Percentiles rank a stretch among this genome's conserved stretches.
These are phyloP conservation scores for Porosira glacialis DNA, from an alignment of 352 stramenopile species.

Conservation along the genomic window DNA sequence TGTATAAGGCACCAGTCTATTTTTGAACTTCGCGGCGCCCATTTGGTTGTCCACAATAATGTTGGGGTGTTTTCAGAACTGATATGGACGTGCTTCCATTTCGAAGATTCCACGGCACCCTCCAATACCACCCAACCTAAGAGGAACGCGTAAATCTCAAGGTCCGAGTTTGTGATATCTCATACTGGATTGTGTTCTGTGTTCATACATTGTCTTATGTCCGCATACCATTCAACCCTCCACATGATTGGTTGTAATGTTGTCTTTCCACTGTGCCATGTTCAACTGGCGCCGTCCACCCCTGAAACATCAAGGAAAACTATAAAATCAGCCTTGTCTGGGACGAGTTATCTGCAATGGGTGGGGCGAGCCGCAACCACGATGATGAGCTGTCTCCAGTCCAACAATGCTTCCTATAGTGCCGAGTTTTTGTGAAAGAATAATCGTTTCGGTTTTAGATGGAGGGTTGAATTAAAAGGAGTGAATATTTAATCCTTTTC, in stretches of 20 bases:
- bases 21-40: conserved; percentile 3
- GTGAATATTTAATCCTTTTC: too few relatives aligned
- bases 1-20: conserved; percentile 8
- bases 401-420: too few relatives aligned
- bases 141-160: conserved; percentile 16
- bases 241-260: conserved; percentile 14
- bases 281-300: too few relatives aligned
- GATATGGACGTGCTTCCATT: conserved; percentile 1
- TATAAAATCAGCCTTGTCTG: too few relatives aligned
- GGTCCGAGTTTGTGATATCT: conserved; percentile 28
- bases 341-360: too few relatives aligned
- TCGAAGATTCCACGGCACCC: background rate
- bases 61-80: conserved; percentile 31
- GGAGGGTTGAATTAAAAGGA: too few relatives aligned
- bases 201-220: conserved; percentile 7
- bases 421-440: too few relatives aligned
- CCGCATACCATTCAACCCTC: conserved; percentile 9
- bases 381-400: too few relatives aligned
- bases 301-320: too few relatives aligned
- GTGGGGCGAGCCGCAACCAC: too few relatives aligned
- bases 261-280: too few relatives aligned
- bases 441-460: too few relatives aligned
- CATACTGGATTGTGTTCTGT: conserved; percentile 7
- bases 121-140: conserved; percentile 17
- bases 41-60: conserved; percentile 9